phyloP scores from a whole-genome alignment of 1,139 yeast genomes.

The Casaregolazyma suthepensis region DNA sequence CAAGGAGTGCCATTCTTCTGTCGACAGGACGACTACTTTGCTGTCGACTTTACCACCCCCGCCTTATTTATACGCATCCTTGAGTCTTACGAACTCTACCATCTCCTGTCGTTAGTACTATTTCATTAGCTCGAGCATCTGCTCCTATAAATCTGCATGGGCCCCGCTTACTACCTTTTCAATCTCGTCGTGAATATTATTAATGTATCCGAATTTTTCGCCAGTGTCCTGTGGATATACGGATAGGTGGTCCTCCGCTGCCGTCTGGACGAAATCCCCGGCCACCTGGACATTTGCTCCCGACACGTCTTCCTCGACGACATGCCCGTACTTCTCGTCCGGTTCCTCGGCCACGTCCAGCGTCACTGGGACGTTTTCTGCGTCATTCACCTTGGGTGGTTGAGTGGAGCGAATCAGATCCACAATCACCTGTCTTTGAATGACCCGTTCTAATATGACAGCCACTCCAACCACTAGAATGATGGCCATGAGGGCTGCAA shows the following conservation, averaged over 20 bases:
- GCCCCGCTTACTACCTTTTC: not conserved
- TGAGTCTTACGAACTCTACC: not conserved
- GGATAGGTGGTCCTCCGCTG: not conserved
- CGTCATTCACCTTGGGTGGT: not conserved
- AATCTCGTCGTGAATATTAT: not conserved
- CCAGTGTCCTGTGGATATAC: not conserved
- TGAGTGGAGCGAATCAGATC: constrained; percentile 2
- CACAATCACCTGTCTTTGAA: constrained; percentile 7
- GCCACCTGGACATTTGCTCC: not conserved
- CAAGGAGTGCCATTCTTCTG: too few relatives aligned
- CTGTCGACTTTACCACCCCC: too few relatives aligned
- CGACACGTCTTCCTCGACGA: not conserved
- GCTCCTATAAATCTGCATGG: not conserved
- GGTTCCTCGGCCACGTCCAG: not conserved
- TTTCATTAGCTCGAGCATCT: not conserved
- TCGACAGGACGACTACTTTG: too few relatives aligned
- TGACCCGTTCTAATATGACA: constrained; percentile 6
- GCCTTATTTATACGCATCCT: not conserved
- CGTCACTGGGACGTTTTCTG: not conserved
- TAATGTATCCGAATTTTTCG: not conserved
- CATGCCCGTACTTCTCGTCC: not conserved
- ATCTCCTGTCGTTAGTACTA: not conserved
- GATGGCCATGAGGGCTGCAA: constrained; percentile 44
- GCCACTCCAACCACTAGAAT: constrained; percentile 40
- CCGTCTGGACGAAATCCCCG: not conserved